Evolutionary conservation across 2,329 filamentous ascomycete genomes (phyloP), one percentile per base, ranked within the genome.

Genomic region (Phoma sp.): DNA sequence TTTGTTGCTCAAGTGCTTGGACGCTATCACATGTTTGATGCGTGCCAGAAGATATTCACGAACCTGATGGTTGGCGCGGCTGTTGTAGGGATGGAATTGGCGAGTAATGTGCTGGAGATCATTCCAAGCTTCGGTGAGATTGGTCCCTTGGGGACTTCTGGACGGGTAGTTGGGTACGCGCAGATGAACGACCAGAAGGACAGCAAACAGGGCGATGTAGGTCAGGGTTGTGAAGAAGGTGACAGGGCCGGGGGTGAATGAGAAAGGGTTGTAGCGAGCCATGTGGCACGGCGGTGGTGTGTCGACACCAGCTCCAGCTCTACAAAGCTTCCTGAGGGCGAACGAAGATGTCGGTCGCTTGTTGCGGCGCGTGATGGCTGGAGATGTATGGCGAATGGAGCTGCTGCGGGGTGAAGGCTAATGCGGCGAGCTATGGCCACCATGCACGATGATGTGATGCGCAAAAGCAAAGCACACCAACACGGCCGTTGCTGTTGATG

Each of bases 11-110:
- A 71, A 56, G 47, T 71, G 53, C 69, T 90, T 92, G 18, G 79
- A 78, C 26, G 84, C 78, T 59, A 93, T 74, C 55, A 96, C 95
- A 30, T 83, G 78, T 57, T 87, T 78, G 53, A 96, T 84, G 54
- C 92, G 85, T 15, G 78, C 67, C 56, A 97, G 79, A 28, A 98
- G 78, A 81, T 89, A 97, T 28, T 84, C 78, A 57, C 91, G 87
- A 28, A 97, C 87, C 20, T 86, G 79, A 64, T 96, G 93, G 72
- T 97, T 98, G 56, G 85, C 82, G 54, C 82, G 87, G 62, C 89
- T 93, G 76, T 96, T 97, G 79, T 91, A 96, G 0, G 95, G 93
- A 72, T 96, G 95, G 70, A 90, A 95, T 1, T 82, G 81, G 59
- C 81, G 81, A 28, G 89, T 93, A 42, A 99, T 82, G 49, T 82